Evolutionary conservation across 768 basidiomycete species (phyloP).

Genomic region (Tylopilus subfusipes): DNA sequence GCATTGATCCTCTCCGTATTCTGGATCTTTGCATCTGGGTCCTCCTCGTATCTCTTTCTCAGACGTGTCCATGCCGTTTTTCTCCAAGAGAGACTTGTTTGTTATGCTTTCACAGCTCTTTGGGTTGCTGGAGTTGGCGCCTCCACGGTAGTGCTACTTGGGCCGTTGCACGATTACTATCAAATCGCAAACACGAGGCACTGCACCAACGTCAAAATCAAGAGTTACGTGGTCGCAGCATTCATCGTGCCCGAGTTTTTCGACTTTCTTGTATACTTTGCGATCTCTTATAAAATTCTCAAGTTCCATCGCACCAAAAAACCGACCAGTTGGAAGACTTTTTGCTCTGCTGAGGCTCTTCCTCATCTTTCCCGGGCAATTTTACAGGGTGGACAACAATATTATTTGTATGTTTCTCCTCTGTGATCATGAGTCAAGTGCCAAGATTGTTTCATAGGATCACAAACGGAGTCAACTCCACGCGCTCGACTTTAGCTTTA

Average conservation of each 20-base stretch:
- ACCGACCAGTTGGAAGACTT: slow-evolving; percentile 13
- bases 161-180: slow-evolving; percentile 18
- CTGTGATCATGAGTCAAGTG: neutral
- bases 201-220: slow-evolving; percentile 27
- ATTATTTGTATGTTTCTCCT: slow-evolving; percentile 33
- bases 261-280: slow-evolving; percentile 34
- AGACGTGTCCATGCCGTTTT: slow-evolving; percentile 38
- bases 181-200: slow-evolving; percentile 33
- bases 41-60: slow-evolving; percentile 37
- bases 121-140: slow-evolving; percentile 33
- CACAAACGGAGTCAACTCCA: slow-evolving; percentile 31
- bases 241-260: slow-evolving; percentile 29
- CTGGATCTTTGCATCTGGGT: slow-evolving; percentile 21
- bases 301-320: slow-evolving; percentile 12
- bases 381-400: slow-evolving; percentile 37
- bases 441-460: slow-evolving; percentile 22
- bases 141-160: slow-evolving; percentile 27
- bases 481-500: slow-evolving; percentile 22
- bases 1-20: slow-evolving; percentile 12
- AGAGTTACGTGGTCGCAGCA: slow-evolving; percentile 24
- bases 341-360: slow-evolving; percentile 24
- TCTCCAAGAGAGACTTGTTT: slow-evolving; percentile 16
- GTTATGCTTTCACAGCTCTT: slow-evolving; percentile 25
- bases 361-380: slow-evolving; percentile 33
- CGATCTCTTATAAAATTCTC: slow-evolving; percentile 31